Conservation (phyloP, 139 green algal genomes). For the Picochlorum sp. region DNA sequence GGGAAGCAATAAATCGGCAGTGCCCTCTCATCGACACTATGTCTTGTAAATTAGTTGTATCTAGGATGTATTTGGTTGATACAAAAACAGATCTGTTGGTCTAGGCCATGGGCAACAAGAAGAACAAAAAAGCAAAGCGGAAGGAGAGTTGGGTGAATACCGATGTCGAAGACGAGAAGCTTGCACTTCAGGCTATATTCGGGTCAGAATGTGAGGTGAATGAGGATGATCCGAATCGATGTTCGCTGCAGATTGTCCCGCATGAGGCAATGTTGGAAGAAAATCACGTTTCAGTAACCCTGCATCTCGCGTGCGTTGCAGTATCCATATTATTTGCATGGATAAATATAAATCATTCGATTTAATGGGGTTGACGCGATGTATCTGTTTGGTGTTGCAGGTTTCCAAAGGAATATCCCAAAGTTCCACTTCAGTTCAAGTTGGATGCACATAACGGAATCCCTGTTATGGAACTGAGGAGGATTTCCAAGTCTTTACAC, state of each 20-base stretch:
- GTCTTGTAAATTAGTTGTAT: too few species aligned
- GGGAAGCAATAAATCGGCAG: too few species aligned
- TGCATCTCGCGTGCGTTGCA: conserved; percentile 39
- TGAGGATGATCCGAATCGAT: conserved; percentile 44
- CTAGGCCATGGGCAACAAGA: conserved; percentile 20
- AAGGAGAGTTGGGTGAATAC: conserved; percentile 16
- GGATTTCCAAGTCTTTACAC: conserved; percentile 38
- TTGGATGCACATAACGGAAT: conserved; percentile 15
- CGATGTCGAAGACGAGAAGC: conserved; percentile 28
- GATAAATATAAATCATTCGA: background rate
- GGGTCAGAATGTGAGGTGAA: conserved; percentile 32
- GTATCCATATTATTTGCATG: background rate
- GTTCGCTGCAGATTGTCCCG: conserved; percentile 41
- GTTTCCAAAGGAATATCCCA: conserved; percentile 20
- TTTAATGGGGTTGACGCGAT: background rate
- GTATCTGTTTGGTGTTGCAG: conserved; percentile 1
- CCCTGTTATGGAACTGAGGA: conserved; percentile 1
- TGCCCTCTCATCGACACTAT: too few species aligned
- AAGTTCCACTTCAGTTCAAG: conserved; percentile 16
- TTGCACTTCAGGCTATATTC: conserved; percentile 49
- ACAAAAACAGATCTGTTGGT: too few species aligned
- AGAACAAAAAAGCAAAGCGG: background rate
- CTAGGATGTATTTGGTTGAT: too few species aligned
- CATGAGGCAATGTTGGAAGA: conserved; percentile 39
- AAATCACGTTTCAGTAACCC: conserved; percentile 40